These are phyloP conservation scores for Thalassiosira profunda DNA, from an alignment of 108 stramenopile genomes.

Conservation along the genomic window DNA sequence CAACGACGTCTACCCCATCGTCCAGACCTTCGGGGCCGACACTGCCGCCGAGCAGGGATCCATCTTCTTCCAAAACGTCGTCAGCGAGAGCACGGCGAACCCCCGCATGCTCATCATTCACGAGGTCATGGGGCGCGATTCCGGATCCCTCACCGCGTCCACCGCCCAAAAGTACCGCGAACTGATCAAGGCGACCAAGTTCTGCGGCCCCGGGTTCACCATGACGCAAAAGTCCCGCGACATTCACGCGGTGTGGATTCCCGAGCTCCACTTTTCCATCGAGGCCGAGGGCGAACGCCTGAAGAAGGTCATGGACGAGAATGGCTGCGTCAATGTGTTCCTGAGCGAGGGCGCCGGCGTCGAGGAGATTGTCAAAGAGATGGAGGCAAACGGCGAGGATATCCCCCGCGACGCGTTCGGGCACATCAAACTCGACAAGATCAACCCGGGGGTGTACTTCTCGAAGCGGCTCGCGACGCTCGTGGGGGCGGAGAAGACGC, in stretches of 20 bases:
- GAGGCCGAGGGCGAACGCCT: conserved; percentile 81
- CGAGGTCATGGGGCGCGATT: conserved; percentile 94
- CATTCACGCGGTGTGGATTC: conserved; percentile 93
- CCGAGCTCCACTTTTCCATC: conserved; percentile 79
- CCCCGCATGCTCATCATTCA: conserved; percentile 96
- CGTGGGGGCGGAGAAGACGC: conserved; percentile 90
- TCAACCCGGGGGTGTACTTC: conserved; percentile 92
- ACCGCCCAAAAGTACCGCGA: conserved; percentile 84
- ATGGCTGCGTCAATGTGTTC: conserved; percentile 92
- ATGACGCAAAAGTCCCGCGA: conserved; percentile 63
- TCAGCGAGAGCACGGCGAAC: conserved; percentile 82
- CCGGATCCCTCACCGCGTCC: conserved; percentile 86
- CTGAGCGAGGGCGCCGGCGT: conserved; percentile 93
- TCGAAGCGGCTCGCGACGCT: conserved; percentile 71
- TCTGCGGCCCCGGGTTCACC: conserved; percentile 49
- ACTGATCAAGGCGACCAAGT: conserved; percentile 44
- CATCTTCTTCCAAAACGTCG: conserved; percentile 86
- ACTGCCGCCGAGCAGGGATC: conserved; percentile 91
- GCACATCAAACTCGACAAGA: conserved; percentile 86
- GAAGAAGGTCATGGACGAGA: conserved; percentile 84
- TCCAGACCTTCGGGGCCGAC: conserved; percentile 92
- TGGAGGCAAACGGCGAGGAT: conserved; percentile 68
- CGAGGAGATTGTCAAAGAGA: conserved; percentile 83
- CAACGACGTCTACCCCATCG: conserved; percentile 92
- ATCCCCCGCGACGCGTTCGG: conserved; percentile 93